Base-by-base conservation (phyloP, 768 basidiomycete genomes). In the Termitomyces sp. region DNA sequence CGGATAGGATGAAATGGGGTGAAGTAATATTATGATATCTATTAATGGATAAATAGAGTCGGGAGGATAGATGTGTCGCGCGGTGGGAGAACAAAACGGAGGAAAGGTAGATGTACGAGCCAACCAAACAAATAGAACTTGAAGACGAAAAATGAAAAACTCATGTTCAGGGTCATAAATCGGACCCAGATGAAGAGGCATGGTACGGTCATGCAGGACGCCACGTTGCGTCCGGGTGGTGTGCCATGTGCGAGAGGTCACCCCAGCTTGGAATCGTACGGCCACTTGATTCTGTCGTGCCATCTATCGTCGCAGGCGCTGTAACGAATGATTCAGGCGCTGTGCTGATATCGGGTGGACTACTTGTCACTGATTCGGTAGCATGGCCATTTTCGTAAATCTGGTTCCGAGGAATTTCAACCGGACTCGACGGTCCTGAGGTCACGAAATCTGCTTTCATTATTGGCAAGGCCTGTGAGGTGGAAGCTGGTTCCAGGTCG, bases 291-390 rank as follows among this genome's bases (percentile, higher is more conserved):
- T 81, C 84, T 18, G 85, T 85, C 65, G 79, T 76, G 24, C 82
- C 80, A 16, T 77, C 77, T 11, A 86, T 67, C 7, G 85, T 87
- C 48, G 80, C 78, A 43, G 88, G 78, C 18, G 81, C 80, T 5
- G 88, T 88, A 22, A 89, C 78, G 62, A 88, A 87, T 56, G 87
- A 89, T 58, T 78, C 77, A 3, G 82, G 77, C 13, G 88, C 87
- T 0, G 86, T 86, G 68, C 87, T 88, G 65, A 90, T 78, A 66
- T 86, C 86, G 0, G 80, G 77, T 40, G 73, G 80, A 63, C 80
- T 81, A 60, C 67, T 74, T 57, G 63, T 65, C 59, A 45, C 59
- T 35, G 68, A 65, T 33, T 41, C 60, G 53, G 59, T 47, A 64
- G 59, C 48, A 38, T 58, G 32, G 46, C 3, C 49, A 16, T 35